Percentiles rank a stretch among this genome's conserved stretches.
phyloP scores from a whole-genome alignment of 495 filamentous ascomycete genomes.

The Aspergillus carlsbadensis region DNA sequence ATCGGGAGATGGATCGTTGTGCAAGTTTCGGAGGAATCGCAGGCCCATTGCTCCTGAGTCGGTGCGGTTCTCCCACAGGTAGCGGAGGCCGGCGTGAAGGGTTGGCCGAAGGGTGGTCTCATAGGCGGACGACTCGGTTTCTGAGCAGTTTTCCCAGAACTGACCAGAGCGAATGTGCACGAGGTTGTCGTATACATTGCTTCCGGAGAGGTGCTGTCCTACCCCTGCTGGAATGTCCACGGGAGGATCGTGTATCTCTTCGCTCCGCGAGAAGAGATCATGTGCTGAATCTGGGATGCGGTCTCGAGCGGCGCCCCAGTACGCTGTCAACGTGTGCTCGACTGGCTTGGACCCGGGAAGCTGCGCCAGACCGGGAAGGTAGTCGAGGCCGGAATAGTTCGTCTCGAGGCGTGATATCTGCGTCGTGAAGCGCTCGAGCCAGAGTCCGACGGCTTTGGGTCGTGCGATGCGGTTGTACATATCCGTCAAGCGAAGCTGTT shows the following conservation, averaged over 20 bases:
- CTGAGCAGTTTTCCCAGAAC: conserved; percentile 17
- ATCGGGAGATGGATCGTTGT: not conserved
- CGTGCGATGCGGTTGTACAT: not conserved
- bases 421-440: conserved; percentile 17
- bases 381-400: conserved; percentile 24
- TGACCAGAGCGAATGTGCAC: conserved; percentile 25
- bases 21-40: conserved; percentile 12
- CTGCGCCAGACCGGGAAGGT: conserved; percentile 19
- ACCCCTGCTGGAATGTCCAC: not conserved
- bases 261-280: conserved; percentile 10
- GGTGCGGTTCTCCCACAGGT: conserved; percentile 14
- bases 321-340: conserved; percentile 19
- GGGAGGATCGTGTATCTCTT: not conserved
- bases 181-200: conserved; percentile 17
- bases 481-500: not conserved
- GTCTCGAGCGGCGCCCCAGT: conserved; percentile 29
- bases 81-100: conserved; percentile 10
- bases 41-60: conserved; percentile 15
- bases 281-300: conserved; percentile 19
- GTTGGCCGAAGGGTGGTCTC: conserved; percentile 14
- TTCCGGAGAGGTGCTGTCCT: conserved; percentile 7
- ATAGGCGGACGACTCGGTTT: conserved; percentile 12
- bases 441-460: conserved; percentile 13
- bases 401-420: conserved; percentile 19
- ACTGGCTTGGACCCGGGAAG: conserved; percentile 5